A percentile compares a stretch with the other conserved stretches of the same genome.
Evolutionary conservation across 2,329 filamentous ascomycete genomes (phyloP).

Genomic region (Aspergillus fructus): DNA sequence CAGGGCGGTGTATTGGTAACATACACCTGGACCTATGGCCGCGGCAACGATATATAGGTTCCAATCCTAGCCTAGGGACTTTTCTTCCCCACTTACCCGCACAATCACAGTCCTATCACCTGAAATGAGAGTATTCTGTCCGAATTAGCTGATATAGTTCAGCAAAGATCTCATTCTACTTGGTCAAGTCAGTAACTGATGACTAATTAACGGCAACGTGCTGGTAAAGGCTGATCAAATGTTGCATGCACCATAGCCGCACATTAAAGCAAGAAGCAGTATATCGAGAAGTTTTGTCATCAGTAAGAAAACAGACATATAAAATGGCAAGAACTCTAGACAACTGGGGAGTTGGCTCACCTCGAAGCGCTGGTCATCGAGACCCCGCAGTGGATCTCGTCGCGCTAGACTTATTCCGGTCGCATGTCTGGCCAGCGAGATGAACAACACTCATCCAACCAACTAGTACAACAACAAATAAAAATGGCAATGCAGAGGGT

Average conservation of each 20-base stretch:
- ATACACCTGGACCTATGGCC: neutral
- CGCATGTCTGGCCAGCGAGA: neutral
- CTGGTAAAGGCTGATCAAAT: too few species aligned
- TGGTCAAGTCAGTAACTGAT: neutral
- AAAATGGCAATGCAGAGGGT: constrained; percentile 25
- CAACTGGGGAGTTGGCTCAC: neutral
- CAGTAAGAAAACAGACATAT: too few species aligned
- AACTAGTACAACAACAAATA: neutral
- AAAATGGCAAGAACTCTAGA: too few species aligned
- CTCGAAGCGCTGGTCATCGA: neutral
- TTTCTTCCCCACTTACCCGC: neutral
- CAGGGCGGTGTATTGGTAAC: neutral
- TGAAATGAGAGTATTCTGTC: neutral
- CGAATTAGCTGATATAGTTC: neutral
- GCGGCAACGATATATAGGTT: neutral
- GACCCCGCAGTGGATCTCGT: neutral
- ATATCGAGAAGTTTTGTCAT: too few species aligned
- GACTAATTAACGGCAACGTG: neutral
- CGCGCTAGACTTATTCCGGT: neutral
- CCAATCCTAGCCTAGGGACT: neutral
- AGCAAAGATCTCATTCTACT: neutral
- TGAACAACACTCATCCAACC: neutral
- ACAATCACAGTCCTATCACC: neutral
- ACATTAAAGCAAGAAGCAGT: too few species aligned
- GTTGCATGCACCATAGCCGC: too few species aligned